Percentiles rank a stretch among this genome's conserved stretches.
These are phyloP conservation scores for Coniochaeta ligniaria DNA, from an alignment of 2,329 filamentous ascomycete species.

Conservation along the genomic window DNA sequence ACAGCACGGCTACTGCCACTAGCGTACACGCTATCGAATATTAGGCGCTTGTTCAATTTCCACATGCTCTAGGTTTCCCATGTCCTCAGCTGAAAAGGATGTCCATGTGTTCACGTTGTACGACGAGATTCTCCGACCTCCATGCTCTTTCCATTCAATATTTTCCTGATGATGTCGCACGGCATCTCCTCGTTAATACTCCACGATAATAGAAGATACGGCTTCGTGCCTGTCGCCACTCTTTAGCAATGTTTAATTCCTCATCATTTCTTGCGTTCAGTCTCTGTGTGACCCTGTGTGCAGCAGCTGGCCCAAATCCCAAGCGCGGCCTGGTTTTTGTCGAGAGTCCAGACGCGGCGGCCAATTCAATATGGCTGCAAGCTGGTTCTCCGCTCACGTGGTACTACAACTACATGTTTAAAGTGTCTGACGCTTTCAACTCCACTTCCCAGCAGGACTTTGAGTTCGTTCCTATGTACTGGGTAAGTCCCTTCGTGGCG, in stretches of 20 bases:
- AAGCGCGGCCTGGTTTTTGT: constrained; percentile 72
- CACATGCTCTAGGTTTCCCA: background rate
- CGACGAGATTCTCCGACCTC: no score
- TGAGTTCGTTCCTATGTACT: constrained; percentile 75
- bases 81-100: background rate
- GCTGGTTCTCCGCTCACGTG: constrained; percentile 57
- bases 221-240: background rate
- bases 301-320: constrained; percentile 7
- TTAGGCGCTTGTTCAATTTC: background rate
- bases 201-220: background rate
- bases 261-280: background rate
- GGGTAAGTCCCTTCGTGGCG: constrained; percentile 41
- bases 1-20: background rate
- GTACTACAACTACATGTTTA: constrained; percentile 72
- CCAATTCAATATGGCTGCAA: constrained; percentile 54
- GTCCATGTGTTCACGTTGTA: background rate
- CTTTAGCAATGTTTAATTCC: background rate
- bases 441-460: constrained; percentile 44
- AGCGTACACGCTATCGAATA: background rate
- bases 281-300: background rate
- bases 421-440: constrained; percentile 44
- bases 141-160: background rate
- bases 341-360: constrained; percentile 40
- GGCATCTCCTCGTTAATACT: background rate
- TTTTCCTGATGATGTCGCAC: background rate